Evolutionary conservation across 164 flowering plant genomes (phyloP), one percentile per base, ranked within the genome.

Genomic region (Nymphaea colorata): DNA sequence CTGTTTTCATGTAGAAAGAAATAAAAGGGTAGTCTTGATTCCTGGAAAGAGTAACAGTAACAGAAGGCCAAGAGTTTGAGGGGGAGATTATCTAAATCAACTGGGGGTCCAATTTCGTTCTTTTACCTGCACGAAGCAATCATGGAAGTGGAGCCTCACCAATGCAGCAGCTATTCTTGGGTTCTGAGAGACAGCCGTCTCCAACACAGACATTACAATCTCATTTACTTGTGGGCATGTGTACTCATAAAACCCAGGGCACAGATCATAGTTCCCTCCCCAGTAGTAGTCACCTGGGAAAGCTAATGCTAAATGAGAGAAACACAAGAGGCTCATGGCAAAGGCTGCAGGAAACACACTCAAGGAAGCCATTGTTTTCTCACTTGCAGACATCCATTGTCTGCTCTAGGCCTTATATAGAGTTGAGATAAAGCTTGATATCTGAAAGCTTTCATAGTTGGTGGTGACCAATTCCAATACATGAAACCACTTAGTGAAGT

Each of bases 121-220:
- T 51, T 51, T 51, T 51, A 93, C 97, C 96, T 89, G 92, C n/a
- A 76, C 94, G 72, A 93, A 91, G 75, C 98, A 93, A 72, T 93
- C 98, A 76, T 93, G 98, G 81, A 93, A 93, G 66, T 89, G 96
- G 73, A 93, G 97, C 79, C 98, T 81, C 42, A 93, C 86, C 80
- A 93, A 75, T 67, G 97, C 84, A 43, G 98, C 98, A 75, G 97
- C 92, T 79, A 87, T 83, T 44, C 93, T 82, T 36, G 92, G 82
- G 67, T 93, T 87, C 71, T 70, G 79, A 0, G 84, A 75, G 66
- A 89, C 85, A 77, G 84, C 96, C 44, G 77, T 76, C 67, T 87
- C 81, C 72, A 93, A 67, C 53, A 87, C 89, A 57, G 91, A 80
- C 82, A 82, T 78, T 74, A 93, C 88, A 80, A 93, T 87, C 66